Base-by-base conservation (phyloP, 345 rosid species). In the Salix arbutifolia region DNA sequence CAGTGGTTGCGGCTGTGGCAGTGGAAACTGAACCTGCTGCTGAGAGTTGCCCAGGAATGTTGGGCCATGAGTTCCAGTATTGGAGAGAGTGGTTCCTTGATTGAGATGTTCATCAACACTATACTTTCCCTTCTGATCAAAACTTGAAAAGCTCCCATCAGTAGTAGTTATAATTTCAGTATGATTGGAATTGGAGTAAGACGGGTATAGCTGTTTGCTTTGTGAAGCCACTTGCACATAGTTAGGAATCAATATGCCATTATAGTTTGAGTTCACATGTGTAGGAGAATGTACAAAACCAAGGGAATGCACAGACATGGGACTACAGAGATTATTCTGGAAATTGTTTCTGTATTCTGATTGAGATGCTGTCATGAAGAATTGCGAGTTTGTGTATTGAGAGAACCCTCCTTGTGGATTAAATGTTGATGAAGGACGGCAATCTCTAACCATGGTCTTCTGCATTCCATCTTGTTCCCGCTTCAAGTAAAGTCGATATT, bases 401-500 rank as follows among this genome's bases (percentile, higher is more conserved):
- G 37, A 62, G 48, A 37, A 40, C 69, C 48, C 83, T 48, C 74
- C 73, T 50, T 26, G 74, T 53, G 25, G 18, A 79, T 28, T 70
- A 50, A 70, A 30, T 48, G 75, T 25, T 26, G 77, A 73, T 66
- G 77, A 62, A 65, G 70, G 74, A 46, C 56, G 4, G 64, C 53
- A 30, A 68, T 73, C 75, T 37, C 30, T 12, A 35, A 64, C 19
- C 74, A 60, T 25, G 66, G 33, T 67, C 70, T 75, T 81, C 46
- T 48, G 69, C 19, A 48, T 46, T 58, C 60, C 69, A 46, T 73
- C 85, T 78, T 69, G 80, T 12, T 79, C 53, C 35, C 70, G 78
- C 77, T 76, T 87, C 77, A 85, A 56, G 67, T 79, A 70, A 9
- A 76, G 83, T 4, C 81, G 83, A 71, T 82, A 79, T 71, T 87